Base-by-base conservation (phyloP, 2,329 filamentous ascomycete species). In the Aspergillus spinulosporus region DNA sequence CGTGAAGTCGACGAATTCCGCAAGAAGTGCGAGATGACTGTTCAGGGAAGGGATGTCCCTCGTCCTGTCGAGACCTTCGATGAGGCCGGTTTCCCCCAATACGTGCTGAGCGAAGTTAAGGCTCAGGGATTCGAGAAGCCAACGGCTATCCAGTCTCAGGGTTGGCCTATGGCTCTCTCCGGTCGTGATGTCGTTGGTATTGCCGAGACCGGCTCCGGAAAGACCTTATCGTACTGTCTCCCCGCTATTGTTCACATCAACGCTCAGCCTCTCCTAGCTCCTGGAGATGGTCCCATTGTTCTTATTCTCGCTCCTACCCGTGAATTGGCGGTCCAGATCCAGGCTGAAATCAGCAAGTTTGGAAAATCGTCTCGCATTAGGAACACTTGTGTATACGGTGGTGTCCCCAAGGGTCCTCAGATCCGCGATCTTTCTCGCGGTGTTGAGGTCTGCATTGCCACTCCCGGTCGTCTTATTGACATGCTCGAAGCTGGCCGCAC, bases 181-280 rank as follows among this genome's bases (percentile, higher is more conserved):
- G 94, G 94, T 80, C 93, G 94, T 67, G 94, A 99, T 74, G 93
- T 97, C 59, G 93, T 97, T 69, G 94, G 94, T 86, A 96, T 99
- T 80, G 94, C 94, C 69, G 94, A 99, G 83, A 99, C 94, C 58
- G 94, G 94, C 75, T 99, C 94, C 63, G 94, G 94, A 83, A 99
- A 99, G 88, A 99, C 94, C 3, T 84, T 99, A 64, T 97, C 92
- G 51, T 99, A 99, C 82, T 97, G 93, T 78, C 85, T 99, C 66
- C 94, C 94, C 58, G 90, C 94, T 55, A 99, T 99, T 66, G 94
- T 99, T 60, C 94, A 99, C 84, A 99, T 99, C 83, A 97, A 99
- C 78, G 94, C 94, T 47, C 94, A 99, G 78, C 94, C 94, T 66
- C 89, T 99, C 44, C 86, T 99, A 61, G 90, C 92, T 28, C 93